Conservation (phyloP, 2,329 filamentous ascomycete species). For the Basipetospora chlamydospora region DNA sequence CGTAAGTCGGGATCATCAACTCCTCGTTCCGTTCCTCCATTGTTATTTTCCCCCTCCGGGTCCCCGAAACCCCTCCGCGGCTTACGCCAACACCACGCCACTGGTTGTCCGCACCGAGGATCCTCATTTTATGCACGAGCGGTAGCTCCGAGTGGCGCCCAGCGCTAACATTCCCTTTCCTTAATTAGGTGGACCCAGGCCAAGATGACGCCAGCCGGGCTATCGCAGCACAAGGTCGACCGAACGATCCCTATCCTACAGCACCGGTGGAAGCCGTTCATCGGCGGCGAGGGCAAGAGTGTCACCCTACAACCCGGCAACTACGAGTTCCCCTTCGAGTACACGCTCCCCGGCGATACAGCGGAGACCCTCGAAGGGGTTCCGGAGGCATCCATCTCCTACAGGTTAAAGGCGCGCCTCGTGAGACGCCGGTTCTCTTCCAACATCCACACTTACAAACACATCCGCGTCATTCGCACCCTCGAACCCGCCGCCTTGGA, state of each 20-base stretch:
- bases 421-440: constrained; percentile 77
- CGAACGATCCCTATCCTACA: constrained; percentile 46
- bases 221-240: constrained; percentile 45
- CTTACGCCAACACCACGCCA: constrained; percentile 1
- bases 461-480: constrained; percentile 63
- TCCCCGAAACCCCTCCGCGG: constrained; percentile 2
- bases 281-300: constrained; percentile 39
- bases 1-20: constrained; percentile 39
- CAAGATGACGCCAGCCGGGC: constrained; percentile 39
- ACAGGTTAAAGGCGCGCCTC: constrained; percentile 81
- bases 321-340: constrained; percentile 72
- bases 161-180: too few relatives aligned
- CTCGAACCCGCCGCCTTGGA: constrained; percentile 63
- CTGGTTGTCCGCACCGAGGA: too few relatives aligned
- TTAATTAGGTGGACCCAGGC: constrained; percentile 35
- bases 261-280: constrained; percentile 56
- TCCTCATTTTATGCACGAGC: too few relatives aligned
- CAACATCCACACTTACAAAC: constrained; percentile 69
- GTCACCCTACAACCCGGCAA: constrained; percentile 55
- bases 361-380: constrained; percentile 88
- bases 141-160: too few relatives aligned
- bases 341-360: constrained; percentile 54
- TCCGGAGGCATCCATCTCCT: constrained; percentile 72
- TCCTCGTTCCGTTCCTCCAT: background rate
- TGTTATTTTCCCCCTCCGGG: constrained; percentile 5